A percentile compares a stretch with the other conserved stretches of the same genome.
Conservation (phyloP, 2,329 filamentous ascomycete species). For the Aspergillus texensis region DNA sequence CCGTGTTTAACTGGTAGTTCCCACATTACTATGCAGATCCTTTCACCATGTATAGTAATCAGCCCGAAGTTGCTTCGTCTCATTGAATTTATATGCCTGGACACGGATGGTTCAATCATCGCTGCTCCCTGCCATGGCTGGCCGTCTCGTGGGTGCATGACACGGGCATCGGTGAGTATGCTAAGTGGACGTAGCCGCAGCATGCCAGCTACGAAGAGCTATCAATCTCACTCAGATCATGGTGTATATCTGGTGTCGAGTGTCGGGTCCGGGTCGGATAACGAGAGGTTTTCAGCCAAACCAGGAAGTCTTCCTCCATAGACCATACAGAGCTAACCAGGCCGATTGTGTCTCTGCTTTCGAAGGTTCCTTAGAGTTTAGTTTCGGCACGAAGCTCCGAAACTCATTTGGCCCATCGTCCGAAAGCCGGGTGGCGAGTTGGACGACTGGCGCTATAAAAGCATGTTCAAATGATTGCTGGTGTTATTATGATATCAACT, state of each 20-base stretch:
- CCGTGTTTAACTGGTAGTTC: neutral
- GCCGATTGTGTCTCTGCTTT: neutral
- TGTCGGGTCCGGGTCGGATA: neutral
- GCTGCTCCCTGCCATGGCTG: neutral
- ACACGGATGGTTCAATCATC: neutral
- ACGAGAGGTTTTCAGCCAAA: neutral
- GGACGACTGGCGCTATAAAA: neutral
- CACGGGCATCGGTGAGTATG: neutral
- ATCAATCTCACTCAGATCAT: neutral
- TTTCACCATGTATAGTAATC: neutral
- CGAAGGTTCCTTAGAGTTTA: neutral
- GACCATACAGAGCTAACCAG: neutral
- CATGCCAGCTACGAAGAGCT: neutral
- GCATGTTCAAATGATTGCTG: neutral
- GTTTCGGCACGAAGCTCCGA: neutral
- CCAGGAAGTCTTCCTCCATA: neutral
- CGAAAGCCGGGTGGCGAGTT: neutral
- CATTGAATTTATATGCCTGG: neutral
- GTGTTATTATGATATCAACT: neutral
- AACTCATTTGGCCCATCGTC: neutral
- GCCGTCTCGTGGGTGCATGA: neutral
- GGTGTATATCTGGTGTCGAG: neutral
- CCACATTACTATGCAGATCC: neutral
- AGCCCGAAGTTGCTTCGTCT: neutral
- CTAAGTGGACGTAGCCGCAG: neutral